phyloP scores from a whole-genome alignment of 345 rosid species.

The Syzygium aqueum region DNA sequence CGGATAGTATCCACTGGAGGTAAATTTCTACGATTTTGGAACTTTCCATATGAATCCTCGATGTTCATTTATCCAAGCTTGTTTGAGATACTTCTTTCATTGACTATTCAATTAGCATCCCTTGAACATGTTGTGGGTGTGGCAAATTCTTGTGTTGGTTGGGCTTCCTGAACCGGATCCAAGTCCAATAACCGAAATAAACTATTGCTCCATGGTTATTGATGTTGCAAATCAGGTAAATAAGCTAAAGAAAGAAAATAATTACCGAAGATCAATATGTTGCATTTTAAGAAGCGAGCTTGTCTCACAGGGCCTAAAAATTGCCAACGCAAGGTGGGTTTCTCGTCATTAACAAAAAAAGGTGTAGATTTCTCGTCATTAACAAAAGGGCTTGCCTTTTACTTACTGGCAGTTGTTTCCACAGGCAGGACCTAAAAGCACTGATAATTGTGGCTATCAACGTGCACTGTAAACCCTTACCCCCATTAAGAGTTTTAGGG shows the following conservation, averaged over 20 bases:
- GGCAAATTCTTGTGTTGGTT: background rate
- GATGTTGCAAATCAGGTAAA: background rate
- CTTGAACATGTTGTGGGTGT: background rate
- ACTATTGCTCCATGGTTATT: background rate
- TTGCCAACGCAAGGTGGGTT: background rate
- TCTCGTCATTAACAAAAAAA: background rate
- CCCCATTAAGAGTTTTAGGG: background rate
- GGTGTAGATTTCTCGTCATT: background rate
- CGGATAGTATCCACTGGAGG: constrained; percentile 85
- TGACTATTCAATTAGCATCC: background rate
- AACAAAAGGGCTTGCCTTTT: background rate
- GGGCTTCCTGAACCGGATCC: background rate
- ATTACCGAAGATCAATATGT: background rate
- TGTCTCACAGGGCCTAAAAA: background rate
- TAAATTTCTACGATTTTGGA: constrained; percentile 11
- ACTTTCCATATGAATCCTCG: background rate
- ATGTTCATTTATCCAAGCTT: background rate
- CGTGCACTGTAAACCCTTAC: background rate
- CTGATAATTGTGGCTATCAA: background rate
- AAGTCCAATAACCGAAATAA: background rate
- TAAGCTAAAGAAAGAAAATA: background rate
- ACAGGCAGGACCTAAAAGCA: background rate
- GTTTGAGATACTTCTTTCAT: background rate
- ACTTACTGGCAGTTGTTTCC: background rate
- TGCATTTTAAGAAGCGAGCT: background rate